Percentiles rank a stretch among this genome's conserved stretches.
These are phyloP conservation scores for Xylariaceae sp. DNA, from an alignment of 2,329 filamentous ascomycete genomes.

Conservation along the genomic window DNA sequence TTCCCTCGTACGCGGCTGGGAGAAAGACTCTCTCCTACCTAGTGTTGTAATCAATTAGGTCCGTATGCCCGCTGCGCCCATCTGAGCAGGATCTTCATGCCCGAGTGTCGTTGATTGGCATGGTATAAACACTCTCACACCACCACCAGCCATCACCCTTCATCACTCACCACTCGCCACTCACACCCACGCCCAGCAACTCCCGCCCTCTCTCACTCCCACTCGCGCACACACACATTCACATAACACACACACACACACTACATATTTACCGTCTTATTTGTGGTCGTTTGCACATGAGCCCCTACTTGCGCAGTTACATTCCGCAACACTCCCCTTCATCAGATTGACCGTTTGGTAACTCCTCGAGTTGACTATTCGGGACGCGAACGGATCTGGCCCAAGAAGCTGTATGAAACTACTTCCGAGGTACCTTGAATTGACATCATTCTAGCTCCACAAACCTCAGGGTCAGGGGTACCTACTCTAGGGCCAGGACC, in stretches of 20 bases:
- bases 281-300: background rate
- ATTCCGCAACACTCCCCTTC: background rate
- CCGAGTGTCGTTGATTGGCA: background rate
- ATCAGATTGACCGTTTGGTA: background rate
- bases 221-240: background rate
- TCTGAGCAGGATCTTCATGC: conserved; percentile 1
- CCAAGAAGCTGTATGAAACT: conserved; percentile 1
- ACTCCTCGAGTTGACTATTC: background rate
- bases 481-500: conserved; percentile 3
- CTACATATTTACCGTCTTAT: background rate
- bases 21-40: conserved; percentile 1
- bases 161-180: background rate
- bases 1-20: background rate
- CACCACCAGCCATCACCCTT: background rate
- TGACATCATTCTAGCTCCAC: conserved; percentile 32
- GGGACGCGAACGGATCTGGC: conserved; percentile 3
- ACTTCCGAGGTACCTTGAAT: conserved; percentile 5
- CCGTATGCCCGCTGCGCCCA: background rate
- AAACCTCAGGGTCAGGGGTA: conserved; percentile 15
- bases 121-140: background rate
- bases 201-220: background rate
- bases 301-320: background rate
- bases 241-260: background rate
- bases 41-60: background rate
- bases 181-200: background rate